Percentiles rank a stretch among this genome's conserved stretches.
Conservation (phyloP, 306 rosid genomes). For the Quercus dentata region DNA sequence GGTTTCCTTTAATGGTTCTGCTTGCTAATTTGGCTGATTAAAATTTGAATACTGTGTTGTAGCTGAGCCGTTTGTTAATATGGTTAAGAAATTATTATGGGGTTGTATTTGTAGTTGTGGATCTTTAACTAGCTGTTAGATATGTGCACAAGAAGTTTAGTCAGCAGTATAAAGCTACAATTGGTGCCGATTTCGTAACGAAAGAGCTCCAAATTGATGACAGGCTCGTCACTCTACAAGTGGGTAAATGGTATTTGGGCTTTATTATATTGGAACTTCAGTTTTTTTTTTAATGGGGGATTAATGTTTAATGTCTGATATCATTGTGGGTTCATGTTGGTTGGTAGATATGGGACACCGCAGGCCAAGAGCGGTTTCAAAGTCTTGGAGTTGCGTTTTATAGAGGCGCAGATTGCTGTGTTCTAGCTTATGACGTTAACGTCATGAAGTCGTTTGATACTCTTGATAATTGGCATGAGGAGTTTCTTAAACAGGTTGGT, state of each 20-base stretch:
- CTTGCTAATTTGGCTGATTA: neutral
- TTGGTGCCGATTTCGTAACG: constrained; percentile 98
- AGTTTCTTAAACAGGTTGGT: constrained; percentile 86
- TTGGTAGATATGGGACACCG: constrained; percentile 95
- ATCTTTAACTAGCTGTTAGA: constrained; percentile 52
- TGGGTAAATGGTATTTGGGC: constrained; percentile 49
- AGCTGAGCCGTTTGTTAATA: neutral
- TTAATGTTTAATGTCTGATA: neutral
- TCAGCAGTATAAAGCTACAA: constrained; percentile 97
- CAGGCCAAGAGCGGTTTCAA: constrained; percentile 96
- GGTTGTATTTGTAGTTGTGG: constrained; percentile 25
- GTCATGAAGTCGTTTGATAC: constrained; percentile 89
- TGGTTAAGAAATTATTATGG: neutral
- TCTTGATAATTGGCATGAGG: constrained; percentile 95
- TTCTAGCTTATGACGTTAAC: constrained; percentile 85
- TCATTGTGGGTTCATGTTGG: constrained; percentile 9
- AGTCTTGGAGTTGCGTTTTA: constrained; percentile 95
- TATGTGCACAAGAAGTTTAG: constrained; percentile 94
- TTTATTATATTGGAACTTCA: neutral
- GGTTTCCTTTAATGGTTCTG: too few relatives aligned
- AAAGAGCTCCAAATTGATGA: constrained; percentile 96
- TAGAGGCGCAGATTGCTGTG: constrained; percentile 96
- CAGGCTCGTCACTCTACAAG: constrained; percentile 90
- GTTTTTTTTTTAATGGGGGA: neutral
- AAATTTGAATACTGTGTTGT: neutral